Evolutionary conservation across 306 rosid genomes (phyloP), one percentile per base, ranked within the genome.

Genomic region (Geum urbanum): DNA sequence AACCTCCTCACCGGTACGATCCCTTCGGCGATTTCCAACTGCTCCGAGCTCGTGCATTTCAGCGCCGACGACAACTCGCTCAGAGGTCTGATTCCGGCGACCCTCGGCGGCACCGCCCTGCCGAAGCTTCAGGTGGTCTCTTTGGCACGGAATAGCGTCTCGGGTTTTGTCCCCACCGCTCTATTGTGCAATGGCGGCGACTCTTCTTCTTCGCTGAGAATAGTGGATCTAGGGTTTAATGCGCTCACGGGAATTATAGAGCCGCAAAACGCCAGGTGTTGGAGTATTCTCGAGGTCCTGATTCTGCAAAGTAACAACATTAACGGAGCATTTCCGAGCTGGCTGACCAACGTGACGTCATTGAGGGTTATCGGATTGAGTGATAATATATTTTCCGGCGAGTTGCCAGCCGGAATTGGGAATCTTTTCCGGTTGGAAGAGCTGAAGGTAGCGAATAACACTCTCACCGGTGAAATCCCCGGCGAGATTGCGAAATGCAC

Each of bases 11-110:
- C 66, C 41, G 96, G 97, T 5, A 86, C 91, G 1, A 73, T 91
- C 6, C 97, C 97, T 43, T 86, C 96, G 9, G 92, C 92, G 1
- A 45, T 91, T 1, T 76, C 84, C 0, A 91, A 91, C 79, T 91
- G 92, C 57, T 68, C 94, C 67, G 77, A 83, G 37, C 81, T 91
- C 60, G 74, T 85, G 3, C 86, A 85, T 58, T 59, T 91, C 0
- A 86, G 87, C 73, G 92, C 84, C 11, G 91, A 74, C 60, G 85
- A 76, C 22, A 91, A 91, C 71, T 64, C 47, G 32, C 85, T 91
- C 14, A 70, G 81, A 9, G 97, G 97, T 49, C 48, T 88, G 69
- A 63, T 91, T 40, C 96, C 97, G 71, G 74, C 84, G 35, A 82
- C 92, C 0, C 8, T 91, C 0, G 97, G 89, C 27, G n/a, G n/a